Evolutionary conservation across 768 basidiomycete species (phyloP).

Genomic region (Nidularia sp.): DNA sequence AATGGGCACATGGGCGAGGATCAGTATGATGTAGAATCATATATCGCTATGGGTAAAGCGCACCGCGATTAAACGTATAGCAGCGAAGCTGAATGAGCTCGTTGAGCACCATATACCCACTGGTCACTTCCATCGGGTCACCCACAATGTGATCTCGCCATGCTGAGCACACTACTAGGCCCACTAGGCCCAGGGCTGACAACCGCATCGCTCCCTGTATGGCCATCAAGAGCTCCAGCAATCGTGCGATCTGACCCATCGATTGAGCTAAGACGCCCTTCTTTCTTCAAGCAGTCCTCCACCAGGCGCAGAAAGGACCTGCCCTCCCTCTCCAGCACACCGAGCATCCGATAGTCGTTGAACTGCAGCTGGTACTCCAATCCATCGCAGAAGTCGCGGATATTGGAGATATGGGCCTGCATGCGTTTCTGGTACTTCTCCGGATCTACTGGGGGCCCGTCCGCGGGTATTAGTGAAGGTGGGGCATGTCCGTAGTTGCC

Average conservation of each 20-base stretch:
- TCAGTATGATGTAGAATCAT: too few relatives aligned
- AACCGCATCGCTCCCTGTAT: not conserved
- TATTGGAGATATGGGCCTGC: constrained; percentile 34
- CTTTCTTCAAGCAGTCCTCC: constrained; percentile 33
- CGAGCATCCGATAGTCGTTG: constrained; percentile 37
- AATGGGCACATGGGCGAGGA: too few relatives aligned
- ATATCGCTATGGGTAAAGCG: too few relatives aligned
- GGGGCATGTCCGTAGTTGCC: not conserved
- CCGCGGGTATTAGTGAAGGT: not conserved
- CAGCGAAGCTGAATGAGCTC: too few relatives aligned
- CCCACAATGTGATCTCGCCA: too few relatives aligned
- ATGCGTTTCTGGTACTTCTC: constrained; percentile 30
- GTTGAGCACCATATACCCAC: too few relatives aligned
- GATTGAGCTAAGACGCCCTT: constrained; percentile 23
- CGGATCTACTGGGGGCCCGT: constrained; percentile 7
- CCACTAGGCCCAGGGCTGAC: too few relatives aligned
- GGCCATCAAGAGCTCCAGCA: too few relatives aligned
- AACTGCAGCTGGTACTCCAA: constrained; percentile 44
- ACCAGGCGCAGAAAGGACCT: constrained; percentile 33
- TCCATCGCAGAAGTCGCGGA: constrained; percentile 41
- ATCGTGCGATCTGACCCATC: not conserved
- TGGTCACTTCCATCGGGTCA: too few relatives aligned
- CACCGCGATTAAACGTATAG: too few relatives aligned
- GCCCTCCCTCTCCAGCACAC: constrained; percentile 36
- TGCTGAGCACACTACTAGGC: too few relatives aligned